Percentiles rank a stretch among this genome's conserved stretches.
Conservation (phyloP, 2,329 filamentous ascomycete species). For the Penicillium sp. region DNA sequence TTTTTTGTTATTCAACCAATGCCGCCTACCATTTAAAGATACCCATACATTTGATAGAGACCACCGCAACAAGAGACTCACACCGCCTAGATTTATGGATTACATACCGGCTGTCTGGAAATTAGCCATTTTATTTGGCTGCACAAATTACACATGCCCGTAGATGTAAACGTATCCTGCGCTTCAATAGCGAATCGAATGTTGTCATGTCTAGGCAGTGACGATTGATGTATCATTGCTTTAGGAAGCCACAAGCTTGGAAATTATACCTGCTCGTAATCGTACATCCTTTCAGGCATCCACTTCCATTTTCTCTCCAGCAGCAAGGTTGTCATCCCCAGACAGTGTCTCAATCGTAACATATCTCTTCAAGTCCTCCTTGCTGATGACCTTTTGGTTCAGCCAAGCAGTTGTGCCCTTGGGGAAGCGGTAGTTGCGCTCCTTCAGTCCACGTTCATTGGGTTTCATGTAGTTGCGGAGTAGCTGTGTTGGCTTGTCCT, state of each 20-base stretch:
- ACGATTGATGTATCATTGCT: slow-evolving; percentile 11
- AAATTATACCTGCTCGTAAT: slow-evolving; percentile 1
- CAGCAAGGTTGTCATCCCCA: slow-evolving; percentile 56
- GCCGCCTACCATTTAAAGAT: too few species aligned
- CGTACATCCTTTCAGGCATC: slow-evolving; percentile 38
- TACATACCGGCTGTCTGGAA: too few species aligned
- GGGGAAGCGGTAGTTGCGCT: slow-evolving; percentile 85
- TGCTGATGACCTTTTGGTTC: slow-evolving; percentile 92
- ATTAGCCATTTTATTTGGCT: too few species aligned
- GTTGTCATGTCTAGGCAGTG: slow-evolving; percentile 9
- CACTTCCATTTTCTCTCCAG: slow-evolving; percentile 61
- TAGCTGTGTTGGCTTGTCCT: slow-evolving; percentile 81
- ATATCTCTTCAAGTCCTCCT: slow-evolving; percentile 89
- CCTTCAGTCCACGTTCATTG: slow-evolving; percentile 84
- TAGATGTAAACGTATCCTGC: too few species aligned
- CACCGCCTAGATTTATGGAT: too few species aligned
- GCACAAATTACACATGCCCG: too few species aligned
- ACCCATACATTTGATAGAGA: too few species aligned
- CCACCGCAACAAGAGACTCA: too few species aligned
- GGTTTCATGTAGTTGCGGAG: slow-evolving; percentile 89
- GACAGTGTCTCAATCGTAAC: slow-evolving; percentile 83
- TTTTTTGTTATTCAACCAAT: too few species aligned
- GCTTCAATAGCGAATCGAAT: neutral
- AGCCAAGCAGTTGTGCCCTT: slow-evolving; percentile 91
- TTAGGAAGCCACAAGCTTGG: slow-evolving; percentile 11